Evolutionary conservation across 768 basidiomycete genomes (phyloP), one percentile per base, ranked within the genome.

Genomic region (Lactifluus echinatus): DNA sequence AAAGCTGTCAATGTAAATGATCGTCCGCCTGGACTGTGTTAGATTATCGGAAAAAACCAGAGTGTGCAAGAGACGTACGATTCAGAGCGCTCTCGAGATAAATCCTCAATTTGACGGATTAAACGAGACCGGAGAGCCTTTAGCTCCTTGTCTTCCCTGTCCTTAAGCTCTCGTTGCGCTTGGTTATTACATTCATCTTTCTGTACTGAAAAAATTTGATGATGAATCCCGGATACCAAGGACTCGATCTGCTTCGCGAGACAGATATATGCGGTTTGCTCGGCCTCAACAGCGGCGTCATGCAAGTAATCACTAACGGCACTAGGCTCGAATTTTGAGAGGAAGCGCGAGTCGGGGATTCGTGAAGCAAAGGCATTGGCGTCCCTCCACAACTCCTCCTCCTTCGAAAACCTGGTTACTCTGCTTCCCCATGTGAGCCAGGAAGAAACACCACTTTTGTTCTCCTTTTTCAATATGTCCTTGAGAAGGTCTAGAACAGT

Each of bases 331-430:
- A 59, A 21, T 3, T 28, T 4, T 14, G 33, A 21, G 17, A 66
- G 53, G 42, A 66, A 66, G 1, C 7, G 40, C 1, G 28, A 12
- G 43, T 66, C 60, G 5, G 50, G 10, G 8, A 60, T 28, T 2
- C 21, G 1, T 1, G 21, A 8, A 4, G 50, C 61, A 26, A 19
- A 45, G 26, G 37, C 42, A 34, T 34, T 26, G 37, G 57, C 51
- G 7, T 19, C 19, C 21, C 31, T 40, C 50, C 48, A 56, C 10
- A 60, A 24, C 3, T 49, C 48, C 33, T 49, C 50, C 39, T 60
- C 46, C 12, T 45, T 42, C 7, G 43, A 17, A 4, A 53, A 28
- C 11, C 8, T 19, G n/a, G n/a, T n/a, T n/a, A n/a, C n/a, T n/a
- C n/a, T n/a, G n/a, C n/a, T n/a, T n/a, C n/a, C n/a, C n/a, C n/a